Evolutionary conservation across 495 filamentous ascomycete species (phyloP).

Genomic region (Penicillium maclennaniae): DNA sequence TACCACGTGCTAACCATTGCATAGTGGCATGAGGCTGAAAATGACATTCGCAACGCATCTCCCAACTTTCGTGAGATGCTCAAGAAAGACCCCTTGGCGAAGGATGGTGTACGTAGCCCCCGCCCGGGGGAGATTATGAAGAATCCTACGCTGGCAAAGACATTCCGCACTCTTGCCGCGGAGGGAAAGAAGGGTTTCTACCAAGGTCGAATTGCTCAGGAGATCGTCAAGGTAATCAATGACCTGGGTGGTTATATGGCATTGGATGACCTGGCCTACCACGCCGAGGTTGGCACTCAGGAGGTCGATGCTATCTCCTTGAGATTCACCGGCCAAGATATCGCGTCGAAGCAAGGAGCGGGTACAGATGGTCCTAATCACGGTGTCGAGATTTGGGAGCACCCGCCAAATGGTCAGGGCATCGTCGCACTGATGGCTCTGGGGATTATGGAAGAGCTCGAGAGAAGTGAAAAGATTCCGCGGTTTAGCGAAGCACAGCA

Average conservation of each 20-base stretch:
- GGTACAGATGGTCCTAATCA: slow-evolving; percentile 45
- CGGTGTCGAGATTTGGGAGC: slow-evolving; percentile 88
- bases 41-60: slow-evolving; percentile 61
- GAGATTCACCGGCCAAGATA: slow-evolving; percentile 67
- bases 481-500: slow-evolving; percentile 65
- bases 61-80: slow-evolving; percentile 85
- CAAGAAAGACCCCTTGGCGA: slow-evolving; percentile 62
- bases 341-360: slow-evolving; percentile 43
- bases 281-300: slow-evolving; percentile 71
- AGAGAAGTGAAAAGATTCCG: slow-evolving; percentile 65
- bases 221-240: slow-evolving; percentile 70
- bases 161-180: slow-evolving; percentile 73
- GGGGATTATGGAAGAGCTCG: slow-evolving; percentile 82
- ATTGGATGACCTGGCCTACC: slow-evolving; percentile 73
- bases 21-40: slow-evolving; percentile 66
- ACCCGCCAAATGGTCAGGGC: slow-evolving; percentile 96
- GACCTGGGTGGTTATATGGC: slow-evolving; percentile 75
- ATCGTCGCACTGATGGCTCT: slow-evolving; percentile 93
- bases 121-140: slow-evolving; percentile 83
- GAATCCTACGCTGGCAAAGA: slow-evolving; percentile 75
- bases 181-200: slow-evolving; percentile 92
- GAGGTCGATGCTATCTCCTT: slow-evolving; percentile 77
- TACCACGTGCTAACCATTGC: neutral
- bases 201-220: slow-evolving; percentile 73
- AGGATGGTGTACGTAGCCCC: slow-evolving; percentile 66